A percentile compares a stretch with the other conserved stretches of the same genome.
Conservation (phyloP, 306 rosid species). For the Acacia melanoxylon region DNA sequence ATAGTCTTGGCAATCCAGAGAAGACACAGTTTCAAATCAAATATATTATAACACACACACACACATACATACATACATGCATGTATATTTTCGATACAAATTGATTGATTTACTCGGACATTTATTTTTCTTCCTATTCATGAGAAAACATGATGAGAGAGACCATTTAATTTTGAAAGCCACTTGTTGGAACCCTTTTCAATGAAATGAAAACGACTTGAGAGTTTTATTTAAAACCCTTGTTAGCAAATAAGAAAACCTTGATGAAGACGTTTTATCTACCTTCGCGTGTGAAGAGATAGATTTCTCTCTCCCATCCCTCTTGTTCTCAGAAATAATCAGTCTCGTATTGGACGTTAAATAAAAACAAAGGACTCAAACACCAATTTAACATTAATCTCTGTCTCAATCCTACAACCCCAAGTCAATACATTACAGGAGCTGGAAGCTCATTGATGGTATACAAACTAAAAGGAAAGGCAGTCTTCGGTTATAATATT, state of each 20-base stretch:
- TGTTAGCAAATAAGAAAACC: neutral
- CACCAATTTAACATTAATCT: neutral
- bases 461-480: conserved; percentile 10
- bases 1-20: neutral
- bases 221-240: neutral
- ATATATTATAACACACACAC: too few species aligned
- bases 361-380: neutral
- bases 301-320: neutral
- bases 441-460: neutral
- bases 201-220: neutral
- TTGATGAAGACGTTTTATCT: conserved; percentile 3
- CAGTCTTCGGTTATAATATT: conserved; percentile 30
- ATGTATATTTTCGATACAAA: too few species aligned
- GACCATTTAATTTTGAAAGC: neutral
- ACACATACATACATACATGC: too few species aligned
- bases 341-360: neutral
- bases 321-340: neutral
- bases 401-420: neutral
- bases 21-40: neutral
- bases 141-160: neutral
- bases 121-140: neutral
- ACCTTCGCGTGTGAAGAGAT: neutral
- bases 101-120: neutral
- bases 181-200: neutral
- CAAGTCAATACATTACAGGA: neutral